Evolutionary conservation across 768 basidiomycete genomes (phyloP), one percentile per base, ranked within the genome.

Genomic region (Trametes gibbosa): DNA sequence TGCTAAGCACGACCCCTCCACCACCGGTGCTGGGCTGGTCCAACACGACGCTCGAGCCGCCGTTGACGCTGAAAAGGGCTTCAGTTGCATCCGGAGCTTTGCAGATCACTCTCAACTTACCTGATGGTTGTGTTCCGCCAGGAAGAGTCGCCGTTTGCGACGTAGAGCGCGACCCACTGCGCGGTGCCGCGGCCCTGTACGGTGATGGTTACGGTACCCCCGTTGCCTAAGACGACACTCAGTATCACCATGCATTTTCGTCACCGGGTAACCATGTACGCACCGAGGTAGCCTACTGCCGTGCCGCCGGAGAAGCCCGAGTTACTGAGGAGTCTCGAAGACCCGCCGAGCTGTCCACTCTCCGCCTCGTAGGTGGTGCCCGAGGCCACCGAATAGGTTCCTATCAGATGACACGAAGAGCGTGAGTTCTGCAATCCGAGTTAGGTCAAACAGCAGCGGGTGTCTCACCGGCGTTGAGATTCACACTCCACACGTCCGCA

Each of bases 121-220:
- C 82, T 84, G 58, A 85, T 74, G 3, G 84, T 85, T 8, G 80
- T 82, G 65, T 79, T 84, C 54, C 84, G 74, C 81, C 81, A 86
- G 1, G 76, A 71, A 0, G 80, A 81, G 61, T 86, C 84, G 29
- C 81, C 82, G 65, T 85, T 85, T 5, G 84, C 81, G 66, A 79
- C 83, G 67, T 84, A 83, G 25, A 85, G 68, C 7, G 83, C 73
- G n/a, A 85, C 77, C 84, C 84, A 85, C 65, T 85, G 84, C 4
- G 73, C 73, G 10, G 66, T 65, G 5, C 84, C 84, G 41, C 72
- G 78, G 12, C 84, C 83, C 65, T 82, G 79, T 12, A 85, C 77
- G 59, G 77, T 83, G 49, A 85, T 76, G 0, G 82, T 82, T 23
- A 86, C 71, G 8, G 79, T 77, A 4, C 84, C 84, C 23, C 83